Base-by-base conservation (phyloP, 805 yeast species). In the Candida gorgasii region DNA sequence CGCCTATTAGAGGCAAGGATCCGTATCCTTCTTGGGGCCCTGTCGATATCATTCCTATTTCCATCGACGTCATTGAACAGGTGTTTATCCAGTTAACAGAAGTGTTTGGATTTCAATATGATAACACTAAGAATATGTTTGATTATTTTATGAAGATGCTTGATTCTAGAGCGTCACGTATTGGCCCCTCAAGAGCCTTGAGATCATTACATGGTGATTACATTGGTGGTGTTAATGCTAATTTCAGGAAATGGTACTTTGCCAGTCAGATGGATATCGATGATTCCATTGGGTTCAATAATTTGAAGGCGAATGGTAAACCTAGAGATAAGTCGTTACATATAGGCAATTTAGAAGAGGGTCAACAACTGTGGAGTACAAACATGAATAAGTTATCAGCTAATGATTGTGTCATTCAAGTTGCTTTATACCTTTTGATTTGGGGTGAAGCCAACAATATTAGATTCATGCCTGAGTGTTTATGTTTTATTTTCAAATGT, bases 391-490 rank as follows among this genome's bases (percentile, higher is more conserved):
- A 66, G 0, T 63, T 78, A 34, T 57, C 77, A 0, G 72, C 84
- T 1, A 65, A 69, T 19, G 86, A 82, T 42, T 73, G 81, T 44
- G 67, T 80, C 3, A 64, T 72, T 12, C 96, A 89, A 48, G 50
- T 89, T 13, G 79, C 86, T 0, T 61, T 89, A 6, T 89, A 82
- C 54, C 68, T 89, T 9, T 59, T 86, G 42, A 78, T 87, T 48
- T 89, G 97, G 97, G 95, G 96, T 0, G 97, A 89, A 58, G 89
- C 96, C 0, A 87, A 86, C 55, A 89, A 87, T 52, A 58, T 89
- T 2, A 72, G 97, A 48, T 89, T 86, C 53, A 82, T 89, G 80
- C 96, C 97, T 0, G 97, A 89, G 57, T 87, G 95, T 53, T 58
- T 89, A 16, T 87, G 95, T 47, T 89, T 89, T 51, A 78, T 89